A percentile compares a stretch with the other conserved stretches of the same genome.
These are phyloP conservation scores for Jacaranda mimosifolia DNA, from an alignment of 257 asterid species.

Conservation along the genomic window DNA sequence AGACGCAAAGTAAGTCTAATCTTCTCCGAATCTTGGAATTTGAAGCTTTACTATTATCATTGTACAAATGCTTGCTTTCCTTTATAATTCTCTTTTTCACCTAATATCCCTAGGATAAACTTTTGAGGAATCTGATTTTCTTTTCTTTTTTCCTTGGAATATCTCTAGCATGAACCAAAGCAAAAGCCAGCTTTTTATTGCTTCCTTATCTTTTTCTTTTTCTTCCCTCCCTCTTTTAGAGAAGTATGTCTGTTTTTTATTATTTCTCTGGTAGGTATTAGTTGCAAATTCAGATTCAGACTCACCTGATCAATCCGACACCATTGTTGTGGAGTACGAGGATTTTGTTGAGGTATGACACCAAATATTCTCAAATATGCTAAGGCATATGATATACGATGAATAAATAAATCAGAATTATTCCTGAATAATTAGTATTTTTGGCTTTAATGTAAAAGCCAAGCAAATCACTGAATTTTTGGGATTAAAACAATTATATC, in stretches of 20 bases:
- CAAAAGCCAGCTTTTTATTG: background rate
- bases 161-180: background rate
- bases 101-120: background rate
- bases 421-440: background rate
- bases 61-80: background rate
- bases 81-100: background rate
- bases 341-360: conserved; percentile 81
- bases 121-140: conserved; percentile 1
- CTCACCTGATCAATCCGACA: conserved; percentile 50
- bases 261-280: conserved; percentile 52
- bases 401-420: background rate
- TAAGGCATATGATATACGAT: background rate
- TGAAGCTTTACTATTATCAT: background rate
- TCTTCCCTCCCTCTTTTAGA: background rate
- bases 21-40: conserved; percentile 4
- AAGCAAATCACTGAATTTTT: background rate
- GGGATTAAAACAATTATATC: background rate
- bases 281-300: conserved; percentile 56
- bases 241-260: conserved; percentile 16
- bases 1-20: conserved; percentile 65
- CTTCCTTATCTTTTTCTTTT: background rate
- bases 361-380: background rate
- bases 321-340: conserved; percentile 72
- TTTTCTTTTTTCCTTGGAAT: background rate
- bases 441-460: background rate